Evolutionary conservation across 2,329 filamentous ascomycete species (phyloP), one percentile per base, ranked within the genome.

Genomic region (Colletotrichum australisinense): DNA sequence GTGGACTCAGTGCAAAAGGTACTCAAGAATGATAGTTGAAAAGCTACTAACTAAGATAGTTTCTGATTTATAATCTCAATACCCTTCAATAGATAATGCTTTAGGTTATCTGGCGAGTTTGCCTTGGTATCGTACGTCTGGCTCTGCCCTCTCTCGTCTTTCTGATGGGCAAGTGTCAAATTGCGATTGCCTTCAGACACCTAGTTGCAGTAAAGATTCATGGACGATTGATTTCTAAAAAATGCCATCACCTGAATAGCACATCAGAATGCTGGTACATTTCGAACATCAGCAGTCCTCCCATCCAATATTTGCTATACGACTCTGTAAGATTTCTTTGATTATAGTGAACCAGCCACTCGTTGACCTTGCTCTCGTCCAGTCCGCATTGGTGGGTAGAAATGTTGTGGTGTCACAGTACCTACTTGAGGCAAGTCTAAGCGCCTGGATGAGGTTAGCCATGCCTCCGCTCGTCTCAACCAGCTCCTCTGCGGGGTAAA

Each of bases 401-500:
- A 35, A 49, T 49, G 42, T 49, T n/a, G 42, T n/a, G 42, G 42
- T 30, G 11, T 2, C 32, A 35, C 32, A 35, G 32, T 35, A 35
- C 32, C 8, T 49, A 49, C 14, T 24, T 12, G 5, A 1, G 62
- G 62, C 49, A 64, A 55, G 26, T 64, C 62, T 26, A 28, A 55
- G 62, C 62, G 62, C 62, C 62, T 16, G 11, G 24, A 19, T 49
- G 42, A 49, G 42, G 42, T 49, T 49, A 26, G 14, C 53, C 35
- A 38, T 3, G 3, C 4, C 19, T 22, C 5, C 24, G 11, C 35
- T 49, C 5, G 26, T 19, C 53, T 16, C 26, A 3, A 49, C 12
- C 12, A 52, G 9, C 12, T 26, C 14, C n/a, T 42, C 56, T 72
- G 69, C 58, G 69, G 69, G 69, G 69, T 72, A 63, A 53, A 14